Conservation (phyloP, 1,284 basidiomycete species). For the Cutaneotrichosporon sp. region DNA sequence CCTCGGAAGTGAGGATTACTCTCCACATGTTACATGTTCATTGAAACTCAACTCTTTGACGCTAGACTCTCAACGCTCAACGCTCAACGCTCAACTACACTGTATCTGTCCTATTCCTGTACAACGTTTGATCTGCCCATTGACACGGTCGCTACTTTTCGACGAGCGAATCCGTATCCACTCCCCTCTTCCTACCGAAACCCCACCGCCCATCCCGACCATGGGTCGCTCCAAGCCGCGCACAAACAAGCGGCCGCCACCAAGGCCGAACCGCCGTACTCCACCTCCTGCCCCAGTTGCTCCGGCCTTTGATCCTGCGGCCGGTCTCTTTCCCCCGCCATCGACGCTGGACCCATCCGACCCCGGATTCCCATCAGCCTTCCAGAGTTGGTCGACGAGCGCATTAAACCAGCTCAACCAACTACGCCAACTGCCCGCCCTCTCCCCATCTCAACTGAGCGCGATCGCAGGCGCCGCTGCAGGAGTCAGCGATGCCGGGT, state of each 20-base stretch:
- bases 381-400: conserved; percentile 44
- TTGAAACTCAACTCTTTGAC: no score
- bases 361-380: conserved; percentile 35
- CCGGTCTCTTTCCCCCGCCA: conserved; percentile 20
- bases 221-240: conserved; percentile 50
- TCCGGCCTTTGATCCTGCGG: conserved; percentile 18
- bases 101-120: no score
- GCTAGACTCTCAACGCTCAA: no score
- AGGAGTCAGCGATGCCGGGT: conserved; percentile 37
- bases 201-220: conserved; percentile 5
- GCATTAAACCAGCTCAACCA: conserved; percentile 40
- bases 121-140: no score
- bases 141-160: no score
- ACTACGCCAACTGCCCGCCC: conserved; percentile 41
- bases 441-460: conserved; percentile 43
- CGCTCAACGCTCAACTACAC: no score
- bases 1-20: no score
- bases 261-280: conserved; percentile 23
- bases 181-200: not conserved
- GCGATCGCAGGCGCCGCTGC: conserved; percentile 47
- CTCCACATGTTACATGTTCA: no score
- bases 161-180: not conserved
- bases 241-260: conserved; percentile 42
- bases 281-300: not conserved
- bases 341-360: conserved; percentile 31